These are phyloP conservation scores for Paxillus involutus DNA, from an alignment of 768 basidiomycete species.

Conservation along the genomic window DNA sequence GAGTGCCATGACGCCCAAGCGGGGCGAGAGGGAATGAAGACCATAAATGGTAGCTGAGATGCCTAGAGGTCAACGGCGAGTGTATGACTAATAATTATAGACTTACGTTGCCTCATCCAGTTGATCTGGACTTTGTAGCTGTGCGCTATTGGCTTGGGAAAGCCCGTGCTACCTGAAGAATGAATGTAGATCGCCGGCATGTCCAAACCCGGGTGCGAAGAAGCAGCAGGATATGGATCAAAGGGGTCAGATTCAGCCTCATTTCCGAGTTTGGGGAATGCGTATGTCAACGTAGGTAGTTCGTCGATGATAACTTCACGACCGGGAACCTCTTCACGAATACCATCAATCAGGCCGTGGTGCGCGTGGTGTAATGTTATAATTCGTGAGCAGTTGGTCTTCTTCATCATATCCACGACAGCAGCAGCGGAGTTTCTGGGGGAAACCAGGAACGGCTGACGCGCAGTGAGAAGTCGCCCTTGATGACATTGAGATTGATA, in stretches of 20 bases:
- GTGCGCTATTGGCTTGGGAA: constrained; percentile 42
- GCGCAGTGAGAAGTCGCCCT: constrained; percentile 10
- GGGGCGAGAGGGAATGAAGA: constrained; percentile 5
- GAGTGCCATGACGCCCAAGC: constrained; percentile 29
- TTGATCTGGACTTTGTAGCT: constrained; percentile 31
- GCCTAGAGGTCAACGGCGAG: too few relatives aligned
- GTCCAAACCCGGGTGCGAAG: constrained; percentile 9
- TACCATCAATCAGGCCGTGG: constrained; percentile 8
- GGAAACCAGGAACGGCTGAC: constrained; percentile 25
- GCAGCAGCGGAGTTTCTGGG: constrained; percentile 23
- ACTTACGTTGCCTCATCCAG: constrained; percentile 35
- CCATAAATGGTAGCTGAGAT: background rate
- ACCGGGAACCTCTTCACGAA: background rate
- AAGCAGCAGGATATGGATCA: constrained; percentile 6
- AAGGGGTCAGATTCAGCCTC: constrained; percentile 21
- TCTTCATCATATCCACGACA: constrained; percentile 18
- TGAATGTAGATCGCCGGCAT: constrained; percentile 16
- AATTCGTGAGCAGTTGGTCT: constrained; percentile 18
- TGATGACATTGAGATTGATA: background rate
- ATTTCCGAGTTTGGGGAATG: constrained; percentile 37
- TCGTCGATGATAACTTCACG: constrained; percentile 7
- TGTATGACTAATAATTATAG: background rate
- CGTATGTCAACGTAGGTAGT: constrained; percentile 15
- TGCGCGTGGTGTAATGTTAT: constrained; percentile 11
- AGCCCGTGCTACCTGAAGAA: constrained; percentile 42